A percentile compares a stretch with the other conserved stretches of the same genome.
phyloP scores from a whole-genome alignment of 495 filamentous ascomycete genomes.

The Xylaria intraflava region DNA sequence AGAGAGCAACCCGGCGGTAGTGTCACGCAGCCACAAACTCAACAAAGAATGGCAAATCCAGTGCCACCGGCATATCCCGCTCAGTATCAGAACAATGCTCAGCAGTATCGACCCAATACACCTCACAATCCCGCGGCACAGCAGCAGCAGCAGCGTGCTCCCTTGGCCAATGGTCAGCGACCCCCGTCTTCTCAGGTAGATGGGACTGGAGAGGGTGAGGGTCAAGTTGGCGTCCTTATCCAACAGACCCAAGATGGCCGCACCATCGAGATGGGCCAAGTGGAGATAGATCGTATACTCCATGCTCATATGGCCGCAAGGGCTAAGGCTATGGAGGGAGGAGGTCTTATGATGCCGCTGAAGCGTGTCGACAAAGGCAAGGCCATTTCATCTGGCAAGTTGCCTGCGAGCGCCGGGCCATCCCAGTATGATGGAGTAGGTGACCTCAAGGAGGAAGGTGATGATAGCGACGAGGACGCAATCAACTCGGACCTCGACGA shows the following conservation, averaged over 20 bases:
- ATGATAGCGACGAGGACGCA: slow-evolving; percentile 89
- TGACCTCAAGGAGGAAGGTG: slow-evolving; percentile 54
- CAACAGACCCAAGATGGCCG: slow-evolving; percentile 32
- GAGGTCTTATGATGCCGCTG: slow-evolving; percentile 73
- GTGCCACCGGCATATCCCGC: slow-evolving; percentile 24
- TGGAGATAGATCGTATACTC: slow-evolving; percentile 55
- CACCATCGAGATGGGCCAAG: slow-evolving; percentile 40
- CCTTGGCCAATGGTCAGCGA: slow-evolving; percentile 35
- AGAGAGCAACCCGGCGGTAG: slow-evolving; percentile 36
- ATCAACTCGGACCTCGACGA: slow-evolving; percentile 99
- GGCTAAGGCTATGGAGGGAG: slow-evolving; percentile 65
- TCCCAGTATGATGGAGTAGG: slow-evolving; percentile 64
- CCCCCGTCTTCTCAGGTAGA: slow-evolving; percentile 58
- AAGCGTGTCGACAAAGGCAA: slow-evolving; percentile 35
- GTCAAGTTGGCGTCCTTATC: slow-evolving; percentile 50
- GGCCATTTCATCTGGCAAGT: slow-evolving; percentile 9
- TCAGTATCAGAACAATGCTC: slow-evolving; percentile 27
- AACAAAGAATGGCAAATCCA: slow-evolving; percentile 21
- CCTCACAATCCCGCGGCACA: slow-evolving; percentile 25
- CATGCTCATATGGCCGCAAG: slow-evolving; percentile 61
- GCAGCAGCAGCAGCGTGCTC: slow-evolving; percentile 31
- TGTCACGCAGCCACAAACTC: slow-evolving; percentile 16
- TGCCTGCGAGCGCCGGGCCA: slow-evolving; percentile 18
- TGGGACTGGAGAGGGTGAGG: slow-evolving; percentile 57
- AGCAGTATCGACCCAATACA: slow-evolving; percentile 42